Base-by-base conservation (phyloP, 2,329 filamentous ascomycete species). In the Trichoderma cornu-damae region DNA sequence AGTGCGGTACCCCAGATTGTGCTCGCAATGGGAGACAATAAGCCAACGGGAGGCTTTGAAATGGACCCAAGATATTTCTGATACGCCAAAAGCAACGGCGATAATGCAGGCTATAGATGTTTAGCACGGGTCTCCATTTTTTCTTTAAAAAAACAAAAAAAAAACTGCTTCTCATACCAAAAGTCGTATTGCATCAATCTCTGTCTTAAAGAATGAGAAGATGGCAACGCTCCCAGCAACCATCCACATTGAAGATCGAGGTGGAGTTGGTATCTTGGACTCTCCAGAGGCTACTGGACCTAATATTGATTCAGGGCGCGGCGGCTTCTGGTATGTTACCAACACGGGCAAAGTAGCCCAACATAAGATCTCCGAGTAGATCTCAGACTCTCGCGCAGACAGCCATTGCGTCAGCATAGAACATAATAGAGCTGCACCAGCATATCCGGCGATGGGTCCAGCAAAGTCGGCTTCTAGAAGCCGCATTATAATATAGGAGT, bases 71-170 rank as follows among this genome's bases (percentile, higher is more conserved):
- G 22, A 11, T 58, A 44, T 1, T n/a, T 44, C 6, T 66, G 60
- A 3, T 52, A 47, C 4, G 32, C n/a, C 3, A 67, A 50, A 12
- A 68, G 28, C 1, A 69, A 18, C 1, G 67, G 67, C 0, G 63
- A 64, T n/a, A 69, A 50, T 2, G 56, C 42, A 1, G 67, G 64
- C 67, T 69, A 7, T 2, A 3, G 3, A 22, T 2, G 22, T 18
- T 58, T 44, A 58, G 49, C n/a, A 43, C 7, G 0, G 11, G 16
- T n/a, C 4, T n/a, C 16, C 14, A 1, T n/a, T 2, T 6, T 4
- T 16, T 3, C n/a, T n/a, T n/a, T n/a, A n/a, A n/a, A n/a, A n/a
- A n/a, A n/a, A n/a, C n/a, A n/a, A n/a, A n/a, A 3, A 30, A 2
- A 14, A 30, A 5, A n/a, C 6, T 5, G 3, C n/a, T 32, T 8